These are phyloP conservation scores for Huiozyma sinensis DNA, from an alignment of 805 yeast species.

Conservation along the genomic window DNA sequence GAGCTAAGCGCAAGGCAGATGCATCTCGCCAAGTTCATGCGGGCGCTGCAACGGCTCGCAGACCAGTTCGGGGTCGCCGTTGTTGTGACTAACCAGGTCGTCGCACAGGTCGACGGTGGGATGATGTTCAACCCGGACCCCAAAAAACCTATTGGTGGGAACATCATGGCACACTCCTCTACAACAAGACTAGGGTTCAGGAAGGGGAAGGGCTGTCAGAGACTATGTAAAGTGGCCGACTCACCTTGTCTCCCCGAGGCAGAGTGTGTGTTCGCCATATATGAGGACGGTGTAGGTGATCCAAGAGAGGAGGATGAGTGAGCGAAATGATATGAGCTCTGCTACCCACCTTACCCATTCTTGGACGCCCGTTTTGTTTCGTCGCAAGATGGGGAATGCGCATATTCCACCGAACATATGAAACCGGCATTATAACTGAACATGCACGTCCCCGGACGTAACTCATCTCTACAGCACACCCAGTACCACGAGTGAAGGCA, in stretches of 20 bases:
- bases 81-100: slow-evolving; percentile 91
- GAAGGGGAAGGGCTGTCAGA: slow-evolving; percentile 84
- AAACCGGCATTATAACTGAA: too few relatives aligned
- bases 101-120: slow-evolving; percentile 91
- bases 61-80: slow-evolving; percentile 98
- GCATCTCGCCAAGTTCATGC: slow-evolving; percentile 88
- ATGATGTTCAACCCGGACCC: slow-evolving; percentile 86
- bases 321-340: too few relatives aligned
- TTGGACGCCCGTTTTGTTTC: too few relatives aligned
- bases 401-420: too few relatives aligned
- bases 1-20: slow-evolving; percentile 90
- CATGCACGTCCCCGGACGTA: too few relatives aligned
- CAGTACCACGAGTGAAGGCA: too few relatives aligned
- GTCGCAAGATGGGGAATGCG: too few relatives aligned
- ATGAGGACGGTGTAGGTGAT: slow-evolving; percentile 95
- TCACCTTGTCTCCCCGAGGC: slow-evolving; percentile 95
- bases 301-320: slow-evolving; percentile 69
- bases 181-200: slow-evolving; percentile 85
- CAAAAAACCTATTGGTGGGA: slow-evolving; percentile 97
- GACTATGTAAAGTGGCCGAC: slow-evolving; percentile 90
- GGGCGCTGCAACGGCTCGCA: slow-evolving; percentile 83
- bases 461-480: too few relatives aligned
- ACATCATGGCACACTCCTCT: slow-evolving; percentile 92
- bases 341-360: too few relatives aligned
- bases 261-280: slow-evolving; percentile 89